Conservation (phyloP, 2,329 filamentous ascomycete genomes). For the Penicillium janthinellum region DNA sequence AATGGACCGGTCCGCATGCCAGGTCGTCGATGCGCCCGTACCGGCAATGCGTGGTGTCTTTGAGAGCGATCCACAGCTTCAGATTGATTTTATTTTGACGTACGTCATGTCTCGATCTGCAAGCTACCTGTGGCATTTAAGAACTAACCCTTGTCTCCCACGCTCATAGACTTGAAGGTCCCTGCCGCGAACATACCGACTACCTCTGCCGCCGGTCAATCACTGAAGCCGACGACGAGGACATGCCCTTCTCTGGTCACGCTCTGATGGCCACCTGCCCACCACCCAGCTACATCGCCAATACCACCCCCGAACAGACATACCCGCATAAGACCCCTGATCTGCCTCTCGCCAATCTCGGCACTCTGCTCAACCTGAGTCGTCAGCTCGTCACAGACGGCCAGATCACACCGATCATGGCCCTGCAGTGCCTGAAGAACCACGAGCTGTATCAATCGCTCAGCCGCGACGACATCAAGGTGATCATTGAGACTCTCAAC, state of each 20-base stretch:
- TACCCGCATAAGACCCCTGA: slow-evolving; percentile 77
- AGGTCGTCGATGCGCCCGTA: slow-evolving; percentile 22
- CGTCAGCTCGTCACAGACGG: slow-evolving; percentile 79
- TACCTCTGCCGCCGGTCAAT: slow-evolving; percentile 80
- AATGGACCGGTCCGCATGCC: slow-evolving; percentile 28
- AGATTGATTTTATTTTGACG: slow-evolving; percentile 52
- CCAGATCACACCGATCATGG: slow-evolving; percentile 88
- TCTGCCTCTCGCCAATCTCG: slow-evolving; percentile 72
- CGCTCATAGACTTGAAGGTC: slow-evolving; percentile 58
- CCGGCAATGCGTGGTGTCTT: slow-evolving; percentile 44
- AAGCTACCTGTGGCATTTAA: background rate
- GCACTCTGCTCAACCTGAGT: slow-evolving; percentile 82
- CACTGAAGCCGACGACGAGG: slow-evolving; percentile 60
- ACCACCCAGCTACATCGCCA: slow-evolving; percentile 64
- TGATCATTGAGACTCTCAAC: slow-evolving; percentile 71
- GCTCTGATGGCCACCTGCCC: slow-evolving; percentile 92
- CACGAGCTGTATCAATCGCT: slow-evolving; percentile 71
- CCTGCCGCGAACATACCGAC: slow-evolving; percentile 61
- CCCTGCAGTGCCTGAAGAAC: slow-evolving; percentile 77
- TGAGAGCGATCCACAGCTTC: slow-evolving; percentile 49
- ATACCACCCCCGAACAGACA: slow-evolving; percentile 54
- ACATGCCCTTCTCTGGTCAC: slow-evolving; percentile 73
- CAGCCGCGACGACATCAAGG: slow-evolving; percentile 67
- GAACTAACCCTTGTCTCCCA: slow-evolving; percentile 3
- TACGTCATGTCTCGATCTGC: slow-evolving; percentile 31